Base-by-base conservation (phyloP, 148 eudicot species). In the Pouteria glomerata region DNA sequence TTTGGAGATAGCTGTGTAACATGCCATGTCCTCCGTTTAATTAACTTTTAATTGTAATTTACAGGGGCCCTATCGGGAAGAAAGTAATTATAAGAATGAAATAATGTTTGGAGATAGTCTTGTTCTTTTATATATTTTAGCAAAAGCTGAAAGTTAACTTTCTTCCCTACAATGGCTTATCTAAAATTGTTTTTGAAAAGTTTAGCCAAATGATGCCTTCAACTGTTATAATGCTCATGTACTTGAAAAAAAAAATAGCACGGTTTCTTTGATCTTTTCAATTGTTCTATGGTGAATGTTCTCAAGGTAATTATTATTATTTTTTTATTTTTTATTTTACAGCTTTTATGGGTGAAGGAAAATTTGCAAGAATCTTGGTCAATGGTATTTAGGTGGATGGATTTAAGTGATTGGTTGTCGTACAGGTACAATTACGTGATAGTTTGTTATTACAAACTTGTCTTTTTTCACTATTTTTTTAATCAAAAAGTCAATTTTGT, bases 271-370 rank as follows among this genome's bases (percentile, higher is more conserved):
- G 16, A n/a, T 41, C 50, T 63, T 56, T 76, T 24, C 31, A 51
- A 0, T 27, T 39, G 44, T 57, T 44, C 21, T 26, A 31, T 47
- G 51, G 35, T 59, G 48, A 31, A 33, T 3, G 31, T 67, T 62
- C 19, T 67, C 27, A 26, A 76, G 68, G 77, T 39, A 66, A 42
- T 10, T 69, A 39, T 39, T 39, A 39, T 37, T n/a, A n/a, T n/a
- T n/a, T n/a, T n/a, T n/a, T n/a, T n/a, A n/a, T n/a, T n/a, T n/a
- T n/a, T n/a, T n/a, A 19, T 52, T 67, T 68, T 74, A 76, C 87
- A 96, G 99, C 99, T 96, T 73, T 80, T 96, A 72, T 96, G 99
- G 99, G 94, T 96, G 75, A 96, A 96, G 74, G 99, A 96, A 77
- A 96, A 96, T 82, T 79, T 96, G 52, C 91, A 81, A 85, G 99